Base-by-base conservation (phyloP, 1,284 basidiomycete species). In the Melampsora americana region DNA sequence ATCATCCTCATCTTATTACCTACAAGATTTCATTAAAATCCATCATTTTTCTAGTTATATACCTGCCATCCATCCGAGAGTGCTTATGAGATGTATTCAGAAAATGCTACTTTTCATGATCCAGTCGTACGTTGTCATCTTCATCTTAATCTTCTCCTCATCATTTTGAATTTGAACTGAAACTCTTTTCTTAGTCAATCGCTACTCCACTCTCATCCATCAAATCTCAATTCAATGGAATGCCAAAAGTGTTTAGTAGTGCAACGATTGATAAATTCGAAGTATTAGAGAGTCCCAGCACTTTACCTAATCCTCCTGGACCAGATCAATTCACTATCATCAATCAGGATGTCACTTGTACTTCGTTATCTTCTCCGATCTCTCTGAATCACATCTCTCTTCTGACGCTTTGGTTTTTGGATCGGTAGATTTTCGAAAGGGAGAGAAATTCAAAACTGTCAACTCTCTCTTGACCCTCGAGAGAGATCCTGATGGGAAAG, bases 61-160 rank as follows among this genome's bases (percentile, higher is more conserved):
- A 77, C 53, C 39, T 69, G 66, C 62, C 46, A 64, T 32, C 78
- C 78, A 4, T 53, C 60, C 18, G 60, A 74, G 62, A 23, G 30
- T 9, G 46, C 35, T 23, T 78, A 78, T 68, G 69, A 77, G 16
- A 66, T 78, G 7, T 78, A 78, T 61, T 64, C 77, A n/a, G 56
- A 77, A 30, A 65, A 77, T 39, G 78, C 78, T n/a, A 67, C 66
- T 2, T 78, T 78, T 46, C 78, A 78, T 77, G 78, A 78, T 64
- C 78, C 78, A 14, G 62, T 78, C 50, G 69, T 72, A 32, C 23
- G 64, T 26, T 9, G 5, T 35, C 6, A 14, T 9, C n/a, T 16
- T 67, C 23, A 48, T 48, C n/a, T 67, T 23, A 4, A 48, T 16
- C 44, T n/a, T n/a, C 46, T 4, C 50, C 16, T 44, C 30, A 39